These are phyloP conservation scores for Fonsecaea erecta DNA, from an alignment of 2,329 filamentous ascomycete species.

Conservation along the genomic window DNA sequence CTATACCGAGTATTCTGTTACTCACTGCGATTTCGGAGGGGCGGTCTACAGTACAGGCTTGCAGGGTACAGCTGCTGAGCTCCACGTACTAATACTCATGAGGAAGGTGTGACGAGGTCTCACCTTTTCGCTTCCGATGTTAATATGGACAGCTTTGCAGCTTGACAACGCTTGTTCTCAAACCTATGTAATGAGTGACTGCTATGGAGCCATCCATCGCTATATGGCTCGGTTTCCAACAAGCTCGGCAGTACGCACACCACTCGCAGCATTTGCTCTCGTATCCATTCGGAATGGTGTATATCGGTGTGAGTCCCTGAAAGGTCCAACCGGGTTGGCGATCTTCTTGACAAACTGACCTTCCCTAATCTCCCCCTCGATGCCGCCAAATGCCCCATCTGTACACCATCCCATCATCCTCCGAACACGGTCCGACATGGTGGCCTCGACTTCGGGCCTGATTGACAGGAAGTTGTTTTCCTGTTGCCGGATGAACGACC, in stretches of 20 bases:
- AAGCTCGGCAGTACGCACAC: slow-evolving; percentile 13
- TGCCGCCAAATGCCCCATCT: slow-evolving; percentile 21
- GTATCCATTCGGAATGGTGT: slow-evolving; percentile 19
- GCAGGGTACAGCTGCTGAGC: neutral
- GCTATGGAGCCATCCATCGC: too few relatives aligned
- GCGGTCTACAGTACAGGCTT: neutral
- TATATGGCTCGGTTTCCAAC: slow-evolving; percentile 5
- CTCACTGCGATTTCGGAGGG: neutral
- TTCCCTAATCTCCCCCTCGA: slow-evolving; percentile 27
- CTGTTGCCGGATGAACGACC: slow-evolving; percentile 41
- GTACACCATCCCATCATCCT: slow-evolving; percentile 22
- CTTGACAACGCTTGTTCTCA: neutral
- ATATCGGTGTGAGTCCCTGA: slow-evolving; percentile 23
- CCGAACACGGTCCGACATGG: slow-evolving; percentile 37
- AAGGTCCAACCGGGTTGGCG: slow-evolving; percentile 19
- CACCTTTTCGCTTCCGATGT: slow-evolving; percentile 1
- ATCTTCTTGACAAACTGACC: slow-evolving; percentile 25
- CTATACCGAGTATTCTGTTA: neutral
- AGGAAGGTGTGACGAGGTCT: slow-evolving; percentile 12
- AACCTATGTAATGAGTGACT: neutral
- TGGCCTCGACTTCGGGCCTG: slow-evolving; percentile 39
- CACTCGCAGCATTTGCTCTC: neutral
- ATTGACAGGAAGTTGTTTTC: slow-evolving; percentile 42
- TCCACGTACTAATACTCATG: neutral
- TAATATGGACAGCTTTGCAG: too few relatives aligned